Percentiles rank a stretch among this genome's conserved stretches.
These are phyloP conservation scores for Daldinia bambusicola DNA, from an alignment of 495 filamentous ascomycete genomes.

Conservation along the genomic window DNA sequence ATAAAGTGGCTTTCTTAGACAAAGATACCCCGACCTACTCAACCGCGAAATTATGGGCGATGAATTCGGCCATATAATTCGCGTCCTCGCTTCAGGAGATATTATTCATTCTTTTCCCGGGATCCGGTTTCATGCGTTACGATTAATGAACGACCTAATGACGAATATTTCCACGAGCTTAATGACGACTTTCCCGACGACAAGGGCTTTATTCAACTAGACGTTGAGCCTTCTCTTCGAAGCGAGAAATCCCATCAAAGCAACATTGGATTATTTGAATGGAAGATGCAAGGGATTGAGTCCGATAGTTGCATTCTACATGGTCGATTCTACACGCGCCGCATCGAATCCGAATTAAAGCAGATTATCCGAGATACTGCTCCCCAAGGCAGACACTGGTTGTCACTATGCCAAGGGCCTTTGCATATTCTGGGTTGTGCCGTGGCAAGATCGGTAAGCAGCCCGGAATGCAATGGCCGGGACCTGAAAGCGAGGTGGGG, in stretches of 20 bases:
- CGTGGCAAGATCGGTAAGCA: conserved; percentile 47
- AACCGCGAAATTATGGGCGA: conserved; percentile 42
- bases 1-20: conserved; percentile 56
- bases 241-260: conserved; percentile 42
- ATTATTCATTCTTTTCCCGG: conserved; percentile 35
- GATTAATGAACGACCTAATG: conserved; percentile 59
- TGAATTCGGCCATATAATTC: conserved; percentile 29
- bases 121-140: conserved; percentile 56
- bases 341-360: conserved; percentile 45
- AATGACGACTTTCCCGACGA: conserved; percentile 48
- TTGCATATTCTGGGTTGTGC: conserved; percentile 38
- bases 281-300: conserved; percentile 44
- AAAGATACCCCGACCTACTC: conserved; percentile 49
- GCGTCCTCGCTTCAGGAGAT: conserved; percentile 48
- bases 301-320: conserved; percentile 42
- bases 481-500: conserved; percentile 45
- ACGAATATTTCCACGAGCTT: conserved; percentile 50
- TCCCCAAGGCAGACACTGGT: conserved; percentile 55
- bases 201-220: conserved; percentile 50
- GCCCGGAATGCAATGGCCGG: conserved; percentile 38
- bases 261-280: conserved; percentile 44
- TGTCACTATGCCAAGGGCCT: conserved; percentile 56
- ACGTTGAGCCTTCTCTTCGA: conserved; percentile 52
- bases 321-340: conserved; percentile 47
- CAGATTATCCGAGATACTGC: conserved; percentile 53